Base-by-base conservation (phyloP, 164 flowering plant species). In the Piper longum region DNA sequence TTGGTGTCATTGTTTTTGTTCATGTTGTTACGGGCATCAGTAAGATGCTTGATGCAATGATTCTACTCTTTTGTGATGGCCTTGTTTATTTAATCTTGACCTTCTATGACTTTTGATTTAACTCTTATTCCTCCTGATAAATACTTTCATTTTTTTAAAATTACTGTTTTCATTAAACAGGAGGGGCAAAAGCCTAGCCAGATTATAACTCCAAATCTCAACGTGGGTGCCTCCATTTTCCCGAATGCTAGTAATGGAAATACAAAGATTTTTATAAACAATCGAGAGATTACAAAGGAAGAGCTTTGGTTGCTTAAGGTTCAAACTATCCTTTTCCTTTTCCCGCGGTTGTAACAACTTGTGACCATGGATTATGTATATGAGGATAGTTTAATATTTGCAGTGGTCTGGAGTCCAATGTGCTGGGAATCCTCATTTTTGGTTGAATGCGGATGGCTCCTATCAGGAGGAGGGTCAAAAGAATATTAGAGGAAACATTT, bases 361-460 rank as follows among this genome's bases (percentile, higher is more conserved):
- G 19, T 41, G 18, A 41, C 5, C 5, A 14, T 12, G 18, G 42
- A 60, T 41, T 26, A 12, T 18, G 11, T 17, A 41, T n/a, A 40
- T 8, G 40, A 3, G 4, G 4, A 16, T 41, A 7, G 41, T 36
- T 36, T 45, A 48, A 54, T 16, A 17, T 56, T 26, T 82, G 76
- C 88, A 91, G 99, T 69, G 81, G 70, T 87, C 93, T n/a, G 95
- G 96, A 62, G 97, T 93, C 64, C 95, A 88, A 62, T 87, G 96
- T 81, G 97, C 89, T 72, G 96, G 97, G 40, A 86, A 84, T 65
- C 96, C 97, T 26, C 90, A 88, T 74, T 90, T 93, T 72, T 93
- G 98, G 98, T 83, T 93, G 74, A 81, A 93, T 73, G 96, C 83
- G 39, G 98, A 93, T 72, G 98, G 98, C 14, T 88, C 97, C 41